Conservation (phyloP, 306 rosid genomes). For the Boehmeria nivea region DNA sequence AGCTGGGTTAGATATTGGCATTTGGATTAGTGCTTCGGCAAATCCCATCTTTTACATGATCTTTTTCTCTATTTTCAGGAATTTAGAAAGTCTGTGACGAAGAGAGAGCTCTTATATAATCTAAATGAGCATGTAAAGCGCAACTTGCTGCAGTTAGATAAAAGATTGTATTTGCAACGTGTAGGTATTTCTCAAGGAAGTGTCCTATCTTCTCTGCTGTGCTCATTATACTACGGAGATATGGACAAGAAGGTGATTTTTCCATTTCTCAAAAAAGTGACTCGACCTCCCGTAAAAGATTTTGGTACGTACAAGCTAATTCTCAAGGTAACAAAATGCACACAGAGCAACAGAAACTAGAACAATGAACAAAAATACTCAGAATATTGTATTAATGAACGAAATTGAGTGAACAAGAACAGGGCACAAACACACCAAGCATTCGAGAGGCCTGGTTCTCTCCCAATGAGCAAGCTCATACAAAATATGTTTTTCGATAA, state of each 20-base stretch:
- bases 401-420: no score
- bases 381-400: no score
- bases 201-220: slow-evolving; percentile 73
- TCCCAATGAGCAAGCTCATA: no score
- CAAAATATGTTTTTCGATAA: no score
- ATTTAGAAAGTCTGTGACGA: slow-evolving; percentile 33
- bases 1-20: neutral
- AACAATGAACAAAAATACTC: no score
- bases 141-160: slow-evolving; percentile 67
- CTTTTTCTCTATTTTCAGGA: slow-evolving; percentile 38
- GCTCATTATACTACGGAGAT: slow-evolving; percentile 73
- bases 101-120: slow-evolving; percentile 29
- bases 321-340: no score
- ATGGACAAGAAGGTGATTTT: slow-evolving; percentile 58
- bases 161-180: slow-evolving; percentile 66
- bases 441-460: no score
- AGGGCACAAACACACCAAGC: no score
- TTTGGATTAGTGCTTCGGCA: neutral
- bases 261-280: slow-evolving; percentile 57
- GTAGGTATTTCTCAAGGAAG: slow-evolving; percentile 96
- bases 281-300: slow-evolving; percentile 21
- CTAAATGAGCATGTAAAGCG: slow-evolving; percentile 62
- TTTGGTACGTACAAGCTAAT: no score
- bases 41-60: slow-evolving; percentile 18
- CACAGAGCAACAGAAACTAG: no score